Evolutionary conservation across 257 asterid genomes (phyloP).

Genomic region (Ophiorrhiza pumila): DNA sequence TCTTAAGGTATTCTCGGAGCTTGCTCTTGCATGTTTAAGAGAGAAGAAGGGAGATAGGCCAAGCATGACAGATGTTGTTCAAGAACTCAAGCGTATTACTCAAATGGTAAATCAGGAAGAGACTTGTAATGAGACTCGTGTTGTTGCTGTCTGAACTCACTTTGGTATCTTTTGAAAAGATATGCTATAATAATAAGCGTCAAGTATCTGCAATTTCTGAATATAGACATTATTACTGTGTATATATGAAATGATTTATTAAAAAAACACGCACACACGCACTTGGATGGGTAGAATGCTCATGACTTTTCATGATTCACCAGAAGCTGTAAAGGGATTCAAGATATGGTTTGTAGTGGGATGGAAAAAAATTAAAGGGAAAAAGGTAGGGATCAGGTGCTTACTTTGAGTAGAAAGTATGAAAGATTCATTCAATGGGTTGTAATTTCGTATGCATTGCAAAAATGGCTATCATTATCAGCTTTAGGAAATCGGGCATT

Average conservation of each 20-base stretch:
- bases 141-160: not conserved
- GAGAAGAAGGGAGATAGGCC: slow-evolving; percentile 45
- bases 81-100: slow-evolving; percentile 28
- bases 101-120: slow-evolving; percentile 22
- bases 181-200: not conserved
- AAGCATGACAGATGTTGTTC: slow-evolving; percentile 39
- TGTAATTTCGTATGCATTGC: not conserved
- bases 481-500: not conserved
- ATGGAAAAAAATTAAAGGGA: not conserved
- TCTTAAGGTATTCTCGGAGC: slow-evolving; percentile 23
- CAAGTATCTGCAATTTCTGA: not conserved
- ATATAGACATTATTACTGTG: too few relatives aligned
- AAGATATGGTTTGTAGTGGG: not conserved
- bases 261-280: too few relatives aligned
- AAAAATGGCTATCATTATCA: not conserved
- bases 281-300: not conserved
- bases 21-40: slow-evolving; percentile 36
- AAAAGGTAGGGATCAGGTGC: slow-evolving; percentile 19
- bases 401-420: slow-evolving; percentile 12
- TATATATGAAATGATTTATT: too few relatives aligned
- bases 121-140: not conserved
- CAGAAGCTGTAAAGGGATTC: slow-evolving; percentile 5
- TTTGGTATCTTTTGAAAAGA: not conserved
- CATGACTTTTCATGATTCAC: not conserved
- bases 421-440: not conserved